phyloP scores from a whole-genome alignment of 116 monocot species.

The Cymodocea nodosa region DNA sequence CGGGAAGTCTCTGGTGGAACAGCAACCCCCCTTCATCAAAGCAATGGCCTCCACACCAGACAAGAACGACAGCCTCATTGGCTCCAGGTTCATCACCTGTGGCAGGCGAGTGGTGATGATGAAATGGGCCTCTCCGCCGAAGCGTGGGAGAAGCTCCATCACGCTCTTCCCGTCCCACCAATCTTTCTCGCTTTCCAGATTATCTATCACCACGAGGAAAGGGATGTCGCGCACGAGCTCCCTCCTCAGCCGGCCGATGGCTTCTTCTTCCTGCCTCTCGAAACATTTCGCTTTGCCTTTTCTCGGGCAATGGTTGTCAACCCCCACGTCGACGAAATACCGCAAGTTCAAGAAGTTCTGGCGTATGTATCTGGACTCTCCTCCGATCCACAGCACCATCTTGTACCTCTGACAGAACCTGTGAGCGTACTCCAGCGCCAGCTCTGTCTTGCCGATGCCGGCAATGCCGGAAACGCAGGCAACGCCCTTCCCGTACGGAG shows the following conservation, averaged over 20 bases:
- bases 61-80: slow-evolving; percentile 72
- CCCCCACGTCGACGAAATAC: slow-evolving; percentile 46
- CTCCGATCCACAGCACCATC: slow-evolving; percentile 84
- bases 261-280: slow-evolving; percentile 83
- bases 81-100: slow-evolving; percentile 70
- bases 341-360: slow-evolving; percentile 70
- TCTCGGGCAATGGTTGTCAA: slow-evolving; percentile 35
- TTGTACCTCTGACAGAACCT: slow-evolving; percentile 76
- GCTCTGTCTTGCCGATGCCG: slow-evolving; percentile 87
- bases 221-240: slow-evolving; percentile 81
- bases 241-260: slow-evolving; percentile 51
- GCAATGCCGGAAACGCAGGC: slow-evolving; percentile 84
- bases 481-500: slow-evolving; percentile 66
- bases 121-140: slow-evolving; percentile 79
- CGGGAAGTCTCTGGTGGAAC: slow-evolving; percentile 55
- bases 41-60: slow-evolving; percentile 64
- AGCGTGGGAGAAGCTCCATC: slow-evolving; percentile 74
- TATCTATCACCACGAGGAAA: slow-evolving; percentile 70
- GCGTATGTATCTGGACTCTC: slow-evolving; percentile 62
- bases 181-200: slow-evolving; percentile 77
- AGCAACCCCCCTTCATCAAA: slow-evolving; percentile 77
- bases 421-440: slow-evolving; percentile 77
- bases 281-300: slow-evolving; percentile 64
- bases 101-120: slow-evolving; percentile 78
- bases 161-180: slow-evolving; percentile 77